Conservation (phyloP, 2,329 filamentous ascomycete genomes). For the Nannizziopsis barbatae region DNA sequence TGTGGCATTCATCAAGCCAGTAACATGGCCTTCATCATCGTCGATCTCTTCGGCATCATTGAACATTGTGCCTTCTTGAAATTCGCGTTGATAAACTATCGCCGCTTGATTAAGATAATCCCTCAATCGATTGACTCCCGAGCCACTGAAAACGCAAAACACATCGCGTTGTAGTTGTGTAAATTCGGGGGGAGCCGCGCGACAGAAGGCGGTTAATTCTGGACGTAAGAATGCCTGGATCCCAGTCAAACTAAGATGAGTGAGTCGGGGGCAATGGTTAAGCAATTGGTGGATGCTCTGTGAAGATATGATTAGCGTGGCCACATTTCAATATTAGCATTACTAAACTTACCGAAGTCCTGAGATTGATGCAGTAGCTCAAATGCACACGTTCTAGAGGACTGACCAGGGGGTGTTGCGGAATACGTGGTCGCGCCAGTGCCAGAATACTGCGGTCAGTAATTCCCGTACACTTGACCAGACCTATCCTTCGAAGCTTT, state of each 20-base stretch:
- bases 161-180: slow-evolving; percentile 89
- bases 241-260: slow-evolving; percentile 86
- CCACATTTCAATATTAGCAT: not conserved
- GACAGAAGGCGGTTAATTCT: slow-evolving; percentile 74
- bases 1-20: slow-evolving; percentile 33
- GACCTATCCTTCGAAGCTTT: slow-evolving; percentile 84
- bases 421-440: slow-evolving; percentile 54
- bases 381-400: slow-evolving; percentile 85
- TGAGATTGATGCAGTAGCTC: slow-evolving; percentile 83
- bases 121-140: slow-evolving; percentile 66
- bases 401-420: slow-evolving; percentile 51
- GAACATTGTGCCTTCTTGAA: slow-evolving; percentile 34
- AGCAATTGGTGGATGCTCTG: slow-evolving; percentile 83
- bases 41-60: slow-evolving; percentile 36
- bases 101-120: slow-evolving; percentile 56
- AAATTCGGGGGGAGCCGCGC: slow-evolving; percentile 79
- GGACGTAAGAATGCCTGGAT: slow-evolving; percentile 80
- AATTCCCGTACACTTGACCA: slow-evolving; percentile 87
- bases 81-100: slow-evolving; percentile 19
- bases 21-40: slow-evolving; percentile 34
- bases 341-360: slow-evolving; percentile 54
- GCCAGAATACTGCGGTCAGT: slow-evolving; percentile 82
- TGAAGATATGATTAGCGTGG: not conserved
- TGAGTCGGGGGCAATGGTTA: slow-evolving; percentile 83
- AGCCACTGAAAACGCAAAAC: slow-evolving; percentile 93